Evolutionary conservation across 106 monocot genomes (phyloP).

Genomic region (Dactylorhiza incarnata): DNA sequence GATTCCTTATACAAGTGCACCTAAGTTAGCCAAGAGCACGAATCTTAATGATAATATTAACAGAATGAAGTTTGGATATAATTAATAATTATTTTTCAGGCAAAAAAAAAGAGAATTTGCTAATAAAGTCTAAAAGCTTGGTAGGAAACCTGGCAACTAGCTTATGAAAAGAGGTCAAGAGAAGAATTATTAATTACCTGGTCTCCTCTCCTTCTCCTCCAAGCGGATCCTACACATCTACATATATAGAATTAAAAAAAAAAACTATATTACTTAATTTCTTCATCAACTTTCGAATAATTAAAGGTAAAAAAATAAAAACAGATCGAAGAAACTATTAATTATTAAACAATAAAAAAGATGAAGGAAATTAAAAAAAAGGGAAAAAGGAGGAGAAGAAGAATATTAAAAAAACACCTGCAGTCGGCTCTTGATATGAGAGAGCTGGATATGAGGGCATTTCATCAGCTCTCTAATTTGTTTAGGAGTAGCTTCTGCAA

Average conservation of each 20-base stretch:
- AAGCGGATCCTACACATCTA: constrained; percentile 11
- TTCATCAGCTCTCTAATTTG: constrained; percentile 8
- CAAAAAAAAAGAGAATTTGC: too few species aligned
- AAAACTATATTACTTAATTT: neutral
- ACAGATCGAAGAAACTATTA: too few species aligned
- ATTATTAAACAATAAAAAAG: too few species aligned
- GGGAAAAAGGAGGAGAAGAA: neutral
- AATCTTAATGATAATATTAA: too few species aligned
- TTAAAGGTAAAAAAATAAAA: too few species aligned
- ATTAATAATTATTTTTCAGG: too few species aligned
- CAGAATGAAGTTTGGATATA: too few species aligned
- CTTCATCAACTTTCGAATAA: neutral
- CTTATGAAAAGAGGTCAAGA: neutral
- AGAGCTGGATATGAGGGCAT: constrained; percentile 9
- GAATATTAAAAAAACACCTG: neutral
- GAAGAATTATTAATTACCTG: neutral
- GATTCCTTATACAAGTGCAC: too few species aligned
- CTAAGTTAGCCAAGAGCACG: too few species aligned
- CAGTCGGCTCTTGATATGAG: constrained; percentile 7
- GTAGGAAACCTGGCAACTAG: neutral
- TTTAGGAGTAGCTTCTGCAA: constrained; percentile 4
- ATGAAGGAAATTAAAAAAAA: neutral
- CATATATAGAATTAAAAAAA: neutral
- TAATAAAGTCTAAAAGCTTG: too few species aligned
- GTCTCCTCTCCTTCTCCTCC: constrained; percentile 4